A percentile compares a stretch with the other conserved stretches of the same genome.
phyloP scores from a whole-genome alignment of 2,329 filamentous ascomycete species.

The Epichloe scottii region DNA sequence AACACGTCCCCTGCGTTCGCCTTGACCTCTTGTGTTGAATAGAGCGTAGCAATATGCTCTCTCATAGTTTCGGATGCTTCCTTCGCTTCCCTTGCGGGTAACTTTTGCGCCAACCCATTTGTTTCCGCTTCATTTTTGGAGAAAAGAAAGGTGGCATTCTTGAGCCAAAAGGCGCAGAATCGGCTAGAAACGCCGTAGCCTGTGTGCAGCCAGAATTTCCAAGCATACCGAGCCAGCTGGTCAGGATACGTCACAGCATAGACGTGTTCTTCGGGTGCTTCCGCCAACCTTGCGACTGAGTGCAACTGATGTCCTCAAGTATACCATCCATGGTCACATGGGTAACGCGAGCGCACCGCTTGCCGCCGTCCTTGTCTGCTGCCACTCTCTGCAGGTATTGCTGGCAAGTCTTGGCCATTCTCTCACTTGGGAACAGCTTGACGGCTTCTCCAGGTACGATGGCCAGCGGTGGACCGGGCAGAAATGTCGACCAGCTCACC shows the following conservation, averaged over 20 bases:
- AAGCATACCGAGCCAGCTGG: background rate
- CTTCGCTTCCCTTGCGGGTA: background rate
- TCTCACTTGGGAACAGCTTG: background rate
- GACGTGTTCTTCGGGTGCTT: background rate
- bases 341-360: background rate
- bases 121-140: background rate
- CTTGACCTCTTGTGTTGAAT: background rate
- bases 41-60: background rate
- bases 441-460: background rate
- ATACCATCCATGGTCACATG: background rate
- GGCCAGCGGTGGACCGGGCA: background rate
- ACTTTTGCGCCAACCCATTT: background rate
- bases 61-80: background rate
- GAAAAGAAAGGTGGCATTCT: background rate
- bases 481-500: background rate
- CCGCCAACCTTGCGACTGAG: background rate
- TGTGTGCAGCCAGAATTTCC: background rate
- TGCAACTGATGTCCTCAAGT: background rate
- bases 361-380: background rate
- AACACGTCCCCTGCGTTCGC: background rate
- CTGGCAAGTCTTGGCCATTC: background rate
- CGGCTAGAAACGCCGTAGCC: background rate
- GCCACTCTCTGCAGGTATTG: background rate
- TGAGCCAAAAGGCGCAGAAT: background rate
- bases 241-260: background rate